Evolutionary conservation across 441 rosid genomes (phyloP), one percentile per base, ranked within the genome.

Genomic region (Adansonia rubrostipa): DNA sequence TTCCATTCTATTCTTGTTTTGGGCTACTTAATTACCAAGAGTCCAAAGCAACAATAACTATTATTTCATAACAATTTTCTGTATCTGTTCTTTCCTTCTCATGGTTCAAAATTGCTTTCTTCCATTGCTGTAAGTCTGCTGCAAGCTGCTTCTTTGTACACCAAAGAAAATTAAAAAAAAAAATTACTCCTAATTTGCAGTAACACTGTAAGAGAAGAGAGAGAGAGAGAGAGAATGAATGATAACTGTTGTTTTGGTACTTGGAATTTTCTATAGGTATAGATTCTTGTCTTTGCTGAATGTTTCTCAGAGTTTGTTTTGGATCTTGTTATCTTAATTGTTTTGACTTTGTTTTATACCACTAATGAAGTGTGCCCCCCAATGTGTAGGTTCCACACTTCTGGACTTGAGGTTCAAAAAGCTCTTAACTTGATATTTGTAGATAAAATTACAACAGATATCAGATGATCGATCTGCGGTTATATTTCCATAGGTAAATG

Each of bases 331-430:
- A 54, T 56, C 76, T 57, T 73, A 54, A 73, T 48, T 75, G 60
- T 75, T 8, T 33, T 17, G 61, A 33, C 47, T 75, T 62, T 51
- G 71, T 62, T 76, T 53, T 22, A 19, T 76, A 10, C 54, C 13
- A 24, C 60, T 14, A 33, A 62, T 28, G 48, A 22, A 28, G 6
- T 45, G 45, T 61, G 15, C 66, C 63, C 54, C 48, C 45, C 50
- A 45, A 53, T 82, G 71, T 78, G 80, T 60, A 76, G 80, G 75
- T 77, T 78, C 76, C 80, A 76, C 22, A 71, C 71, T 72, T 62
- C 36, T 40, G 71, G 48, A 77, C n/a, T 65, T 75, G 76, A 50
- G 47, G 61, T 33, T 44, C 65, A 17, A 74, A n/a, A 54, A 20
- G 36, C 24, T 53, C 62, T 40, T 42, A 20, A 3, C 63, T 74